These are phyloP conservation scores for Leccinum pachyderme DNA, from an alignment of 1,284 basidiomycete species.

Conservation along the genomic window DNA sequence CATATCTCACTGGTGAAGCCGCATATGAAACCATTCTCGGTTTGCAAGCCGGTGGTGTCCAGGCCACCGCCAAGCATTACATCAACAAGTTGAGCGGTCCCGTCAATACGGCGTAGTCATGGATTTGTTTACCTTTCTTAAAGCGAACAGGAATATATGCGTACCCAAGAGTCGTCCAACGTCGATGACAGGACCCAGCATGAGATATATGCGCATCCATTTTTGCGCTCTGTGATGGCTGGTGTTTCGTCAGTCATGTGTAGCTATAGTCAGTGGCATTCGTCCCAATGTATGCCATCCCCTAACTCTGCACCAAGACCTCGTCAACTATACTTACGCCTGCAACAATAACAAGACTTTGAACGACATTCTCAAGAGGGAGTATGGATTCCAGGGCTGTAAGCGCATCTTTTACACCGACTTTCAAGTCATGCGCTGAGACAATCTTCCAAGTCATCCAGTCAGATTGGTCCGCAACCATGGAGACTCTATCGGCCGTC, in stretches of 20 bases:
- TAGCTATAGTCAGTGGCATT: constrained; percentile 52
- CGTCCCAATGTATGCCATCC: too few relatives aligned
- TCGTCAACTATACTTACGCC: constrained; percentile 50
- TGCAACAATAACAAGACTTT: constrained; percentile 54
- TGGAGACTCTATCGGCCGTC: constrained; percentile 35
- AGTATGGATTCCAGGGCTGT: constrained; percentile 60
- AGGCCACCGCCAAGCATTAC: constrained; percentile 65
- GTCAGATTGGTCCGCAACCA: constrained; percentile 47
- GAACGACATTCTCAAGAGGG: constrained; percentile 57
- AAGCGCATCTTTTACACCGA: constrained; percentile 6
- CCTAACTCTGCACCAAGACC: constrained; percentile 20
- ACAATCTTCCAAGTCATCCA: constrained; percentile 18
- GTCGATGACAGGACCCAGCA: constrained; percentile 66
- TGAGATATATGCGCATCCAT: constrained; percentile 63
- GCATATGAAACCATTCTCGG: constrained; percentile 61
- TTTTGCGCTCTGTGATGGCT: constrained; percentile 45
- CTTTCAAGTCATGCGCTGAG: constrained; percentile 1
- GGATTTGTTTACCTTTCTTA: constrained; percentile 29
- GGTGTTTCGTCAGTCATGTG: constrained; percentile 74
- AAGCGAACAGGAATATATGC: constrained; percentile 43
- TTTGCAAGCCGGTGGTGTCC: constrained; percentile 64
- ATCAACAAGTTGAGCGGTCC: constrained; percentile 49
- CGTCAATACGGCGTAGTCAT: background rate
- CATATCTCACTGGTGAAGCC: constrained; percentile 64
- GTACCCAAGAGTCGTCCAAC: constrained; percentile 43